phyloP scores from a whole-genome alignment of 2,329 filamentous ascomycete genomes.

The Ophiostoma sp. region DNA sequence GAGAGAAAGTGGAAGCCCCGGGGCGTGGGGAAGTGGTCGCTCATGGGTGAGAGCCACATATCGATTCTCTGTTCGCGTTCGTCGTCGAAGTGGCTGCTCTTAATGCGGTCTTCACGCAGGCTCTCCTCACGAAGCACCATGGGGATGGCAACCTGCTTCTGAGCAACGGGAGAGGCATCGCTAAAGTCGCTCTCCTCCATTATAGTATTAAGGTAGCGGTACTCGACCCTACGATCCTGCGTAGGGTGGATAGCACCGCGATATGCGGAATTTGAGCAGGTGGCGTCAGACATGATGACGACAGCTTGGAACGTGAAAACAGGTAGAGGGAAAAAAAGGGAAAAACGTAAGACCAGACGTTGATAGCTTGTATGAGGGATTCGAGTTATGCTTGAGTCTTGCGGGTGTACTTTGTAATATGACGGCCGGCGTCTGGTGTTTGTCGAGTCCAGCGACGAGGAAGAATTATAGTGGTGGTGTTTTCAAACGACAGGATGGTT shows the following conservation, averaged over 20 bases:
- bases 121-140: constrained; percentile 15
- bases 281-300: constrained; percentile 45
- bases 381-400: background rate
- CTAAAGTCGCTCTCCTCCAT: constrained; percentile 43
- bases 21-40: constrained; percentile 67
- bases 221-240: constrained; percentile 52
- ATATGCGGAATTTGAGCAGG: constrained; percentile 40
- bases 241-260: constrained; percentile 45
- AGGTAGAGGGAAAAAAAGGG: constrained; percentile 22
- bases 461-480: constrained; percentile 20
- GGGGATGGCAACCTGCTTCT: constrained; percentile 12
- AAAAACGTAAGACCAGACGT: constrained; percentile 18
- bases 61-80: constrained; percentile 46
- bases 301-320: background rate
- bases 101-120: constrained; percentile 35
- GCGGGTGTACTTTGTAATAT: constrained; percentile 20
- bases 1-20: constrained; percentile 60
- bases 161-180: constrained; percentile 22
- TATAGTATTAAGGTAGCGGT: constrained; percentile 57
- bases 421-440: constrained; percentile 34
- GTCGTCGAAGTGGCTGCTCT: constrained; percentile 29
- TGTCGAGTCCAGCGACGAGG: constrained; percentile 26
- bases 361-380: background rate
- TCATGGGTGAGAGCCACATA: constrained; percentile 55
- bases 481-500: constrained; percentile 39